Percentiles rank a stretch among this genome's conserved stretches.
Conservation (phyloP, 306 rosid genomes). For the Quercus alba region DNA sequence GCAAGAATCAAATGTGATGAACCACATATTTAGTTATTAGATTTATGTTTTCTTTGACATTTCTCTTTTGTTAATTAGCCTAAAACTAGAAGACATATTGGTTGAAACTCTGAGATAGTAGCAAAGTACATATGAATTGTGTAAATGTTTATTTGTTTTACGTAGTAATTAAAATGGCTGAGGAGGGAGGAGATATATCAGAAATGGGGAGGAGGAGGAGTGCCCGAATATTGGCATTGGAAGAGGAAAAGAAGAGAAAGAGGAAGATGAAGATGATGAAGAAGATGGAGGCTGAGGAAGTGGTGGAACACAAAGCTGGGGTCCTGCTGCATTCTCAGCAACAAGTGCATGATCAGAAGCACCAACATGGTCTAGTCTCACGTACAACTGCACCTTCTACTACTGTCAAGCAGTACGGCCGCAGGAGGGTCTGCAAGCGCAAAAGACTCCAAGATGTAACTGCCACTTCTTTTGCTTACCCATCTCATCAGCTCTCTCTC, state of each 20-base stretch:
- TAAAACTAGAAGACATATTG: neutral
- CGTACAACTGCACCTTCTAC: neutral
- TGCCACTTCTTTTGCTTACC: neutral
- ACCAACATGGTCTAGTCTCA: neutral
- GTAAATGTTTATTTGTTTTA: neutral
- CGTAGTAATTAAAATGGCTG: neutral
- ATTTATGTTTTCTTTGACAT: neutral
- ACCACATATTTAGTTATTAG: too few species aligned
- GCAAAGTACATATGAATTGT: neutral
- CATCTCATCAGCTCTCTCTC: constrained; percentile 21
- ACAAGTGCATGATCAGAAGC: neutral
- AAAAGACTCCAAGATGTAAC: constrained; percentile 30
- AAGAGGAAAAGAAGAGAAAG: constrained; percentile 25
- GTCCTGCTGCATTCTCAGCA: neutral
- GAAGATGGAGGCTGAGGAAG: too few species aligned
- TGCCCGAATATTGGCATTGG: constrained; percentile 28
- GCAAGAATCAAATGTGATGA: too few species aligned
- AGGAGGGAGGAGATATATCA: neutral
- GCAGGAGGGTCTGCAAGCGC: constrained; percentile 31
- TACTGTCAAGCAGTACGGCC: neutral
- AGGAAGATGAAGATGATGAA: neutral
- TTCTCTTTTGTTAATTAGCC: neutral
- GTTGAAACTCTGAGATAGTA: neutral
- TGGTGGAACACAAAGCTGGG: neutral
- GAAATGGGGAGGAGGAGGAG: constrained; percentile 29